Percentiles rank a stretch among this genome's conserved stretches.
Evolutionary conservation across 2,329 filamentous ascomycete species (phyloP).

Genomic region (Monosporascus sp.): DNA sequence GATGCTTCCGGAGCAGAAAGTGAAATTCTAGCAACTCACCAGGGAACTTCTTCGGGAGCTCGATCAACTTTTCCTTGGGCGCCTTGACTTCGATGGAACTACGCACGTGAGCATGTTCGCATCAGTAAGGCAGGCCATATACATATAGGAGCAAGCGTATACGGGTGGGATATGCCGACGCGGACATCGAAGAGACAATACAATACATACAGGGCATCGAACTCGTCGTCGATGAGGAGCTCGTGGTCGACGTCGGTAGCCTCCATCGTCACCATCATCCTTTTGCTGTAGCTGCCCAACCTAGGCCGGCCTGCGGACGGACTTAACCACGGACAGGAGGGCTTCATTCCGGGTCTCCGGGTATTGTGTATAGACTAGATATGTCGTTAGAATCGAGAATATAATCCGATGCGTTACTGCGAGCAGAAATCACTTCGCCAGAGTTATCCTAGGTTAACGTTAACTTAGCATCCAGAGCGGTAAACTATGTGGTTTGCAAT

Average conservation of each 20-base stretch:
- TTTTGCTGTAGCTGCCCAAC: not conserved
- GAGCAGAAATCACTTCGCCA: too few species aligned
- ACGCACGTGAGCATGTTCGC: slow-evolving; percentile 3
- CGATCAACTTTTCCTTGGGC: slow-evolving; percentile 15
- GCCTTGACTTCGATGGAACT: slow-evolving; percentile 37
- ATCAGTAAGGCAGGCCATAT: not conserved
- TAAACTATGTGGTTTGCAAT: too few species aligned
- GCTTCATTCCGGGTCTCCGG: too few species aligned
- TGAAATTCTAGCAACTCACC: slow-evolving; percentile 20
- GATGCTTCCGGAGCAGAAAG: not conserved
- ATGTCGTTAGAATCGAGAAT: too few species aligned
- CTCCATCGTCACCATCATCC: slow-evolving; percentile 16
- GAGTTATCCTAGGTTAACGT: too few species aligned
- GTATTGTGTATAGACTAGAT: too few species aligned
- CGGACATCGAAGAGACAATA: not conserved
- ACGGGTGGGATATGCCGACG: too few species aligned
- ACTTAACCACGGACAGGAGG: too few species aligned
- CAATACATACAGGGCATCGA: slow-evolving; percentile 47
- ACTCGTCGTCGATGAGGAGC: slow-evolving; percentile 46
- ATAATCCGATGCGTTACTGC: too few species aligned
- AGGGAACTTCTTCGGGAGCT: slow-evolving; percentile 27
- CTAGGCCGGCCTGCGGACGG: too few species aligned
- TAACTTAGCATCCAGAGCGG: too few species aligned
- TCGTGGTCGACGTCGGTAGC: slow-evolving; percentile 32
- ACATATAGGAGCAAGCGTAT: too few species aligned